Conservation (phyloP, 179 eudicot genomes). For the Sideroxylon spinosum region DNA sequence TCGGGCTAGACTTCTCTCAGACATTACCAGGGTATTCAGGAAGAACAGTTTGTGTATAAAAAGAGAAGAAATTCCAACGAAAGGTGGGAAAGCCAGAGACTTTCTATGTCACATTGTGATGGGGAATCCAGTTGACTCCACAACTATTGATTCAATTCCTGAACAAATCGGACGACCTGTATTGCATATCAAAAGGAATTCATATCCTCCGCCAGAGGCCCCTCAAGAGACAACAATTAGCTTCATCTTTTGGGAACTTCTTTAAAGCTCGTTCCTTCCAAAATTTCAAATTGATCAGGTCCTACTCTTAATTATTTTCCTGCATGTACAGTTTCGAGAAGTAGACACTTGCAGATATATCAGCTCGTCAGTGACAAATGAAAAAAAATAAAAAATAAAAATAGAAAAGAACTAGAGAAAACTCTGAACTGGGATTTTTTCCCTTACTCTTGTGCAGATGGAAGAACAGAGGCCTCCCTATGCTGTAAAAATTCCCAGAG, state of each 20-base stretch:
- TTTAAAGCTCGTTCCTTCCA: slow-evolving; percentile 50
- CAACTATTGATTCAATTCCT: slow-evolving; percentile 48
- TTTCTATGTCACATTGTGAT: slow-evolving; percentile 63
- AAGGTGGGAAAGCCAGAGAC: slow-evolving; percentile 58
- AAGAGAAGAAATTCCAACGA: slow-evolving; percentile 73
- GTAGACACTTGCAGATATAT: slow-evolving; percentile 17
- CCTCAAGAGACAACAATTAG: slow-evolving; percentile 51
- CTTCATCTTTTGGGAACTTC: slow-evolving; percentile 57
- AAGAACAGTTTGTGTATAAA: slow-evolving; percentile 63
- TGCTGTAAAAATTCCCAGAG: slow-evolving; percentile 8
- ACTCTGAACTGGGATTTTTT: slow-evolving; percentile 8
- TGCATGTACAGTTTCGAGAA: slow-evolving; percentile 13
- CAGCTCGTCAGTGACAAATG: neutral
- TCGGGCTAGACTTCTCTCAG: slow-evolving; percentile 69
- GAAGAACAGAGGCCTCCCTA: slow-evolving; percentile 9
- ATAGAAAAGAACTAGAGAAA: neutral
- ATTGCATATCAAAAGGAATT: slow-evolving; percentile 51
- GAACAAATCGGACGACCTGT: slow-evolving; percentile 55
- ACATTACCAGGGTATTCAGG: slow-evolving; percentile 69
- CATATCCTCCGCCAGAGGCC: slow-evolving; percentile 31
- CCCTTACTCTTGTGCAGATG: slow-evolving; percentile 11
- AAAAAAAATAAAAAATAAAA: neutral
- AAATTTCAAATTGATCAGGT: slow-evolving; percentile 33
- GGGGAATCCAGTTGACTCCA: slow-evolving; percentile 61
- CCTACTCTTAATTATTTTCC: slow-evolving; percentile 26